Percentiles rank a stretch among this genome's conserved stretches.
Evolutionary conservation across 78 protist genomes (phyloP).

Genomic region (Dictyostelium intermedium): DNA sequence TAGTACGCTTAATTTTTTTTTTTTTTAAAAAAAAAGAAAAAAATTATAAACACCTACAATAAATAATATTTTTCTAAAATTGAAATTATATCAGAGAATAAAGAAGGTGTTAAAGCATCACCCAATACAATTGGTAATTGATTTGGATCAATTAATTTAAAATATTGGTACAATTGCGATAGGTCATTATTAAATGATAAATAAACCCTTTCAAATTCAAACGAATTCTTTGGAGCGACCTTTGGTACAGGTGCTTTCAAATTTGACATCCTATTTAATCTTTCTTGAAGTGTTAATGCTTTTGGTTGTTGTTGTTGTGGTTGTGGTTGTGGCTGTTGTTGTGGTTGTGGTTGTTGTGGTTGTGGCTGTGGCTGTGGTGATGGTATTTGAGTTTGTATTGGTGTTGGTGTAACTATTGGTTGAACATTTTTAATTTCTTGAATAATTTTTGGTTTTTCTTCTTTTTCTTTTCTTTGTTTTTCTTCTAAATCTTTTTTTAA

Average conservation of each 20-base stretch:
- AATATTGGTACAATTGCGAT: slow-evolving; percentile 28
- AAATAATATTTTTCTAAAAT: slow-evolving; percentile 30
- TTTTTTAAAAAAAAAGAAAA: not conserved
- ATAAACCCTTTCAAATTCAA: slow-evolving; percentile 66
- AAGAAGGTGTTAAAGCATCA: slow-evolving; percentile 51
- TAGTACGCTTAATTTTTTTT: not conserved
- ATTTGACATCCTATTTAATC: slow-evolving; percentile 32
- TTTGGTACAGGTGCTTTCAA: slow-evolving; percentile 61
- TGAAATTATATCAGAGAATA: slow-evolving; percentile 15
- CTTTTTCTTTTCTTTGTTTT: slow-evolving; percentile 6
- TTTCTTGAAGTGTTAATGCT: slow-evolving; percentile 51
- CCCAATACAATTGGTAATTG: slow-evolving; percentile 15
- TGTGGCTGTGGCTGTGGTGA: not conserved
- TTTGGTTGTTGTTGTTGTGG: slow-evolving; percentile 1
- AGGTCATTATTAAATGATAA: slow-evolving; percentile 8
- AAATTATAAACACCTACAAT: not conserved
- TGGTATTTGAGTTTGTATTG: not conserved
- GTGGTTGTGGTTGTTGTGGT: not conserved
- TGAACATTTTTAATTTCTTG: not conserved
- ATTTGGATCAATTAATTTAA: slow-evolving; percentile 57
- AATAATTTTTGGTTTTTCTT: not conserved
- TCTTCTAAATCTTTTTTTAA: not conserved
- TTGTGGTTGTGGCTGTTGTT: not conserved
- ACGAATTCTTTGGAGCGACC: slow-evolving; percentile 57
- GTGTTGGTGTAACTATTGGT: not conserved